These are phyloP conservation scores for Populus alba DNA, from an alignment of 345 rosid species.

Conservation along the genomic window DNA sequence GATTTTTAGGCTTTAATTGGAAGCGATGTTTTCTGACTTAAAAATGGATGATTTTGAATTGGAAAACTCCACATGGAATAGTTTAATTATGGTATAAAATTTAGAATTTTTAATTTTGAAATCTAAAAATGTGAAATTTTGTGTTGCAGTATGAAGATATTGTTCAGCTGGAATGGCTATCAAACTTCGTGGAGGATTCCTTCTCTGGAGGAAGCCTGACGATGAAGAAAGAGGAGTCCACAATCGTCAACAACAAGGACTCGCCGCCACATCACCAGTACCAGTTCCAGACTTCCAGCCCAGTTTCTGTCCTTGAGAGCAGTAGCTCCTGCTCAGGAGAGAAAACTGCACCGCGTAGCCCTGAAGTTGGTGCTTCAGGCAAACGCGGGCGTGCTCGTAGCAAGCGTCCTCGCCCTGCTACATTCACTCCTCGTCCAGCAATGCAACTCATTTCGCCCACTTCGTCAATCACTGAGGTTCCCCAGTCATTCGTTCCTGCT, in stretches of 20 bases:
- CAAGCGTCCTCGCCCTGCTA: slow-evolving; percentile 86
- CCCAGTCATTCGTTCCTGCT: slow-evolving; percentile 13
- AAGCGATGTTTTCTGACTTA: background rate
- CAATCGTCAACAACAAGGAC: slow-evolving; percentile 35
- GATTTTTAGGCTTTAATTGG: background rate
- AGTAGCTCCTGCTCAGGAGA: slow-evolving; percentile 74
- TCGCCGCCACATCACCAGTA: slow-evolving; percentile 45
- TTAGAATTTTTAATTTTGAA: background rate
- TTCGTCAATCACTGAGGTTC: slow-evolving; percentile 31
- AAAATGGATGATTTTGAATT: background rate
- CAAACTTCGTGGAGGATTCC: slow-evolving; percentile 73
- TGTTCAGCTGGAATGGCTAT: slow-evolving; percentile 77
- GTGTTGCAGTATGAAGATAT: slow-evolving; percentile 81
- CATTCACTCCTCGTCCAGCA: slow-evolving; percentile 51
- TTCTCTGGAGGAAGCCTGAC: slow-evolving; percentile 74
- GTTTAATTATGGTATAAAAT: background rate
- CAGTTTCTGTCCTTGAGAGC: slow-evolving; percentile 89
- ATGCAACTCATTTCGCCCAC: slow-evolving; percentile 48
- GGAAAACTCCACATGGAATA: background rate
- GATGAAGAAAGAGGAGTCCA: slow-evolving; percentile 42
- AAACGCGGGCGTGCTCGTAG: slow-evolving; percentile 81
- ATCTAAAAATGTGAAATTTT: background rate
- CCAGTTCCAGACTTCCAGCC: slow-evolving; percentile 71
- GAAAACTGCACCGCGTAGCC: slow-evolving; percentile 38
- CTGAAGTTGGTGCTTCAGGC: slow-evolving; percentile 39